Base-by-base conservation (phyloP, 2,329 filamentous ascomycete genomes). In the Diaporthe ilicicola region DNA sequence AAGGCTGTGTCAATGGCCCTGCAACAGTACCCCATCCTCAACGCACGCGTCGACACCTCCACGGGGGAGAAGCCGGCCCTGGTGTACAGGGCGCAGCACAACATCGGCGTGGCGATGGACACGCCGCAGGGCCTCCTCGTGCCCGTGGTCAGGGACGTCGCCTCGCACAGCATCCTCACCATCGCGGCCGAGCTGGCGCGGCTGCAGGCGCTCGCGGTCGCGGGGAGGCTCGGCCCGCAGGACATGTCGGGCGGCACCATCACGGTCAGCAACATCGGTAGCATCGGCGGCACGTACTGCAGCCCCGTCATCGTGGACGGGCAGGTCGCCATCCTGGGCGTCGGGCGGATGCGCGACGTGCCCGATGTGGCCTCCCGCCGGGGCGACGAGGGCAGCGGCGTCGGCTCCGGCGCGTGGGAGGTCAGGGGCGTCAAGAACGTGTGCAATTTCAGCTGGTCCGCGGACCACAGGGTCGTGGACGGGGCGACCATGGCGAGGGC, bases 91-190 rank as follows among this genome's bases (percentile, higher is more conserved):
- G 89, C 90, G 67, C 91, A 93, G 77, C 96, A 99, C 86, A 97
- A 99, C 82, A 95, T 99, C 73, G 96, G 96, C 72, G 88, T 99
- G 42, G 96, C 96, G 70, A 96, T 99, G 88, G 96, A 99, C 81
- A 97, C 95, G 0, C 94, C 95, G 0, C 86, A 87, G 8, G 96
- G 96, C 3, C 89, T 99, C 0, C 83, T 99, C 10, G 96, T 99
- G 4, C 96, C 96, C 1, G 96, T 98, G 55, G 90, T 99, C 80
- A 94, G 92, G 79, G 91, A 97, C 79, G 94, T 97, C 53, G 91
- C 91, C 72, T 85, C 86, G 24, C 90, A 92, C 75, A 96, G 91
- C 78, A 92, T 99, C 76, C 82, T 92, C 46, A 89, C 91, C 59
- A 93, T 99, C 72, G 93, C 95, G 0, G 83, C 87, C 22, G 94